Conservation (phyloP, 2,329 filamentous ascomycete species). For the Hypoxylon sp. region DNA sequence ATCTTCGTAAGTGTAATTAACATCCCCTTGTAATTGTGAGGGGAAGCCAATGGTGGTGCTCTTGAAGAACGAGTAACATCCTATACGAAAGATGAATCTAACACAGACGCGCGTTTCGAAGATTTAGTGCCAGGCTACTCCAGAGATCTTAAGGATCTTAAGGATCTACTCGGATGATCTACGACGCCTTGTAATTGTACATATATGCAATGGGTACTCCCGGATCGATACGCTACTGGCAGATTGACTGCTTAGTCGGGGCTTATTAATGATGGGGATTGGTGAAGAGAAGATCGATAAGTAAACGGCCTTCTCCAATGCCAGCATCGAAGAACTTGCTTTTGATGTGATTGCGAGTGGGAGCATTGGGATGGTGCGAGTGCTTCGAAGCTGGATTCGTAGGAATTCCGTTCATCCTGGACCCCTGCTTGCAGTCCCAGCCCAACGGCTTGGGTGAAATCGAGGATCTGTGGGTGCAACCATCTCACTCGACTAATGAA, state of each 20-base stretch:
- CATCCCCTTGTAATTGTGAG: slow-evolving; percentile 6
- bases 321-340: slow-evolving; percentile 19
- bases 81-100: slow-evolving; percentile 7
- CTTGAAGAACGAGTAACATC: neutral
- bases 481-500: slow-evolving; percentile 36
- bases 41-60: slow-evolving; percentile 2
- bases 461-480: slow-evolving; percentile 45
- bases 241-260: slow-evolving; percentile 32
- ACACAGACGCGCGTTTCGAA: slow-evolving; percentile 6
- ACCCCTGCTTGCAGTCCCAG: slow-evolving; percentile 47
- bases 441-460: slow-evolving; percentile 49
- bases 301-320: slow-evolving; percentile 20
- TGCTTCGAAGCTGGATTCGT: slow-evolving; percentile 34
- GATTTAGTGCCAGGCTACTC: slow-evolving; percentile 1
- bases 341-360: slow-evolving; percentile 37
- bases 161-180: slow-evolving; percentile 45
- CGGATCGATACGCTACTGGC: slow-evolving; percentile 18
- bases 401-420: slow-evolving; percentile 41
- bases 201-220: slow-evolving; percentile 25
- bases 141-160: slow-evolving; percentile 31
- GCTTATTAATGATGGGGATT: slow-evolving; percentile 34
- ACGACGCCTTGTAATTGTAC: slow-evolving; percentile 27
- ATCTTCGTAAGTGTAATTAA: slow-evolving; percentile 10
- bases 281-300: slow-evolving; percentile 7
- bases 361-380: slow-evolving; percentile 27